Base-by-base conservation (phyloP, 129 eudicot genomes). In the Flaveria trinervia region DNA sequence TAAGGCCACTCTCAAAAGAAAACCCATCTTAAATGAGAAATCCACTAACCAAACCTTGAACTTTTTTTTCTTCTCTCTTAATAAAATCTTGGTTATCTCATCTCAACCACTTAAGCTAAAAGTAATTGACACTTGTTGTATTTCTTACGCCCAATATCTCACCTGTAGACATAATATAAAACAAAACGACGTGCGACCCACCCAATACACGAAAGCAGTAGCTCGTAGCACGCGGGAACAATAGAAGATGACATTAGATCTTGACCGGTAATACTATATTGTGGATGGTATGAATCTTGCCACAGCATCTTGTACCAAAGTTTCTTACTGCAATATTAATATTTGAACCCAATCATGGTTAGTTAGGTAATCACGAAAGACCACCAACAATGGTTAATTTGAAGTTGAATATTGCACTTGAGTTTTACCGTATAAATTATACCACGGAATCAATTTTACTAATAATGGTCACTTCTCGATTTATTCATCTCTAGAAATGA, bases 201-300 rank as follows among this genome's bases (percentile, higher is more conserved):
- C 41, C 41, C 41, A 36, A 36, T 36, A 36, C 41, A 6, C 14
- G 50, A 45, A 9, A 51, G 11, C 36, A 20, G 55, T 54, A 20
- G 41, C 39, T 48, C 9, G 14, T 49, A 18, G 73, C 73, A 65
- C 73, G 36, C 43, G 41, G 49, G 30, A 77, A 39, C 22, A 26
- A 6, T 15, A 54, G 41, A 51, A 67, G 57, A 54, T 68, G 45
- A 4, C 30, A 25, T 26, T 55, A 48, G 75, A 55, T 68, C 48
- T 66, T 55, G 81, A 77, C 68, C 15, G 8, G 23, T 51, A 16
- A 15, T 15, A 51, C 18, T 51, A 1, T 51, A 51, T 51, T 14
- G 57, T 51, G 41, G 41, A 36, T 36, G 56, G 7, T 15, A 12
- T 13, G 7, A 2, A 50, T 50, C 56, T 50, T 50, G 18, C 17